Conservation (phyloP, 805 yeast genomes). For the Pichia cephalocereana region DNA sequence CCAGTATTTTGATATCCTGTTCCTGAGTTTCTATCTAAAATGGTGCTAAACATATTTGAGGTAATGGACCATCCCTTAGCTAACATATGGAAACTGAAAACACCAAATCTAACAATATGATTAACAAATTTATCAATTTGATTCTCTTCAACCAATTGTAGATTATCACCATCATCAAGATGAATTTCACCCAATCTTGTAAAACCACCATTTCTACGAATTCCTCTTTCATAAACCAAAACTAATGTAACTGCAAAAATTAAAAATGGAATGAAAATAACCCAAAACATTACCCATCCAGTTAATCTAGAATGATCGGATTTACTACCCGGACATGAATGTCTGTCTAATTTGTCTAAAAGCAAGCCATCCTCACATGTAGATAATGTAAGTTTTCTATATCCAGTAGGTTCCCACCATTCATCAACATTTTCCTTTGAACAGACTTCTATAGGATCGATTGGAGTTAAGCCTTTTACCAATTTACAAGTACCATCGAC, state of each 20-base stretch:
- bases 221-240: conserved; percentile 74
- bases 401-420: conserved; percentile 86
- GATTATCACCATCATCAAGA: conserved; percentile 61
- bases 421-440: conserved; percentile 45
- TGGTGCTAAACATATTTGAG: not conserved
- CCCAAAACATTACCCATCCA: conserved; percentile 43
- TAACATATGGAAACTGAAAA: conserved; percentile 23
- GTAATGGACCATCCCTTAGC: not conserved
- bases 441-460: conserved; percentile 57
- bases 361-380: conserved; percentile 78
- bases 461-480: conserved; percentile 63
- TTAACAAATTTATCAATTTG: conserved; percentile 51
- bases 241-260: conserved; percentile 46
- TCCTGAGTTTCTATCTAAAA: conserved; percentile 15
- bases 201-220: conserved; percentile 70
- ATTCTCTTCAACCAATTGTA: conserved; percentile 50
- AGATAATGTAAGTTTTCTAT: conserved; percentile 74
- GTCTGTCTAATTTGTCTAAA: conserved; percentile 55
- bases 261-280: conserved; percentile 48
- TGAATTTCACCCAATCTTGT: conserved; percentile 77
- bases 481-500: conserved; percentile 78
- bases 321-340: conserved; percentile 85
- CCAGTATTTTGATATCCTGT: conserved; percentile 15
- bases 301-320: conserved; percentile 47
- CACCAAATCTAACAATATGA: conserved; percentile 47